Percentiles rank a stretch among this genome's conserved stretches.
Conservation (phyloP, 2,329 filamentous ascomycete genomes). For the Aureobasidium namibiae region DNA sequence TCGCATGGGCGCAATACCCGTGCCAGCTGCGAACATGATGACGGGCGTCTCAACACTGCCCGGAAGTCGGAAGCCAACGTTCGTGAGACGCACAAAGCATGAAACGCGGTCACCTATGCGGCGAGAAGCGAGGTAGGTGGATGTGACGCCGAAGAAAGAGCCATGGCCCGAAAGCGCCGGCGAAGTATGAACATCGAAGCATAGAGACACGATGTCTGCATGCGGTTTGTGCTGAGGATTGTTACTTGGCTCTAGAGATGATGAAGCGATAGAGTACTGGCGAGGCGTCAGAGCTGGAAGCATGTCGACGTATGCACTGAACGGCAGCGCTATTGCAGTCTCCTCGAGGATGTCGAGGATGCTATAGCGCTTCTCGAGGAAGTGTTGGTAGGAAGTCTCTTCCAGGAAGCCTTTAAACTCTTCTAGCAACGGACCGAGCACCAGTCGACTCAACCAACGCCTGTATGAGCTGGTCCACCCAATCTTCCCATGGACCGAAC, state of each 20-base stretch:
- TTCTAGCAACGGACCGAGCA: conserved; percentile 25
- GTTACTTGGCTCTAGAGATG: conserved; percentile 13
- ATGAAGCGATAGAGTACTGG: conserved; percentile 22
- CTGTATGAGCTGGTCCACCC: conserved; percentile 32
- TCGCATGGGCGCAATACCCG: conserved; percentile 43
- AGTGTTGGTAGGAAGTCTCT: neutral
- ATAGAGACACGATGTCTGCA: conserved; percentile 39
- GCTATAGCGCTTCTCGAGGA: conserved; percentile 46
- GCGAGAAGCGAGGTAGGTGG: conserved; percentile 29
- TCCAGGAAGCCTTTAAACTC: conserved; percentile 43
- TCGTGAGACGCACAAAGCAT: conserved; percentile 33
- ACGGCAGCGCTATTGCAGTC: conserved; percentile 55
- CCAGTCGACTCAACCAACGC: conserved; percentile 34
- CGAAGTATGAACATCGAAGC: conserved; percentile 47
- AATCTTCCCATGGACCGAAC: conserved; percentile 34
- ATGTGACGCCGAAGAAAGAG: conserved; percentile 29
- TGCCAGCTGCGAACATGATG: conserved; percentile 46
- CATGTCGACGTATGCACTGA: conserved; percentile 48
- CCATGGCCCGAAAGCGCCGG: conserved; percentile 15
- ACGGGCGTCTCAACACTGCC: conserved; percentile 36
- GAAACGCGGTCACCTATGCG: neutral
- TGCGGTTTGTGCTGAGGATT: neutral
- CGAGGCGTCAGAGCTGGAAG: conserved; percentile 20
- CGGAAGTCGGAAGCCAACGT: conserved; percentile 41
- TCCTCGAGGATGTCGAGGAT: conserved; percentile 60